phyloP scores from a whole-genome alignment of 2,329 filamentous ascomycete genomes.

The Sporothrix euskadiensis region DNA sequence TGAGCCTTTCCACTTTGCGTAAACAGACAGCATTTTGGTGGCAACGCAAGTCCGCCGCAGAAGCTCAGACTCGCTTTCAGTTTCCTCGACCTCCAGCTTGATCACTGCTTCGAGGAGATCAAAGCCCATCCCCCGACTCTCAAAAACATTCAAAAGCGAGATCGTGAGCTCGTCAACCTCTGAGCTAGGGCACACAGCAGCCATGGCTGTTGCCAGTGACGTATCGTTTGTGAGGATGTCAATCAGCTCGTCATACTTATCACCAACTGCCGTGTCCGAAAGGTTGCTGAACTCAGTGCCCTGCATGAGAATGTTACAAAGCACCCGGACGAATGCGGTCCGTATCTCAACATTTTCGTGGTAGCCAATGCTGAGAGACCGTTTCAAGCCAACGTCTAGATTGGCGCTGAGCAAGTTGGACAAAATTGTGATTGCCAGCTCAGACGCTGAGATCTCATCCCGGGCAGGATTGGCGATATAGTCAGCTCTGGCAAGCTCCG shows the following conservation, averaged over 20 bases:
- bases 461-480: slow-evolving; percentile 42
- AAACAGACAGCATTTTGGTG: slow-evolving; percentile 72
- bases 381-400: slow-evolving; percentile 69
- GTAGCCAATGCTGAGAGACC: slow-evolving; percentile 69
- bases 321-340: slow-evolving; percentile 68
- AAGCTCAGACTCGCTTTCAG: slow-evolving; percentile 68
- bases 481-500: slow-evolving; percentile 49
- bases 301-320: slow-evolving; percentile 70
- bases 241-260: slow-evolving; percentile 67
- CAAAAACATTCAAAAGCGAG: slow-evolving; percentile 68
- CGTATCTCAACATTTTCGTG: slow-evolving; percentile 69
- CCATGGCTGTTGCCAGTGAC: slow-evolving; percentile 63
- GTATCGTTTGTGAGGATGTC: slow-evolving; percentile 64
- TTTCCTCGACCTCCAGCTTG: slow-evolving; percentile 68
- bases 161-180: slow-evolving; percentile 70
- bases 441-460: slow-evolving; percentile 60
- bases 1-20: slow-evolving; percentile 70
- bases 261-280: slow-evolving; percentile 65
- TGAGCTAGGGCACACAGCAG: slow-evolving; percentile 64
- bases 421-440: slow-evolving; percentile 66
- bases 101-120: slow-evolving; percentile 65
- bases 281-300: slow-evolving; percentile 70
- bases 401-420: slow-evolving; percentile 71
- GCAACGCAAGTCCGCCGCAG: slow-evolving; percentile 68
- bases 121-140: slow-evolving; percentile 64